Conservation (phyloP, 2,329 filamentous ascomycete species). For the Trichoderma sp. region DNA sequence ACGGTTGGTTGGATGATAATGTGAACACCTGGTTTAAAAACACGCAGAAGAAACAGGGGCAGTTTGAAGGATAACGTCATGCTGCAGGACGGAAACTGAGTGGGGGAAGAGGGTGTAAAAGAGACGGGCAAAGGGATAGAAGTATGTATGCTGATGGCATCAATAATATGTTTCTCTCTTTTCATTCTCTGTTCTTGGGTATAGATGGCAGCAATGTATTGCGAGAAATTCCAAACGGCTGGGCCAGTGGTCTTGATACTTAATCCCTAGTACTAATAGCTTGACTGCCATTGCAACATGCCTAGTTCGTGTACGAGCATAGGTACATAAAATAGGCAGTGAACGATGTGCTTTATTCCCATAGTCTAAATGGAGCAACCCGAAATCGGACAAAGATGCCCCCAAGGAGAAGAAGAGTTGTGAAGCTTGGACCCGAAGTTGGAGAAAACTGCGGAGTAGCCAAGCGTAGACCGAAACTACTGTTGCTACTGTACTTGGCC, state of each 20-base stretch:
- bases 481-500: background rate
- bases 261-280: background rate
- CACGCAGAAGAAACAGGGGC: background rate
- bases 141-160: background rate
- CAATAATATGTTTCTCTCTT: background rate
- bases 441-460: background rate
- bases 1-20: background rate
- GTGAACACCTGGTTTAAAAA: background rate
- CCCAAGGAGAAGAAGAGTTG: background rate
- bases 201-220: background rate
- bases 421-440: background rate
- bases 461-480: background rate
- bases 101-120: background rate
- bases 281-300: background rate
- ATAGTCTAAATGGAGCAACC: background rate
- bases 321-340: background rate
- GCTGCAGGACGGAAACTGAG: background rate
- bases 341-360: background rate
- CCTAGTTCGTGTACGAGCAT: background rate
- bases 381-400: background rate
- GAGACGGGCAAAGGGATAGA: background rate
- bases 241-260: background rate
- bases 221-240: background rate
- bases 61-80: background rate
- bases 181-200: background rate